These are phyloP conservation scores for Phaeophleospora eucalypticola DNA, from an alignment of 2,329 filamentous ascomycete species.

Conservation along the genomic window DNA sequence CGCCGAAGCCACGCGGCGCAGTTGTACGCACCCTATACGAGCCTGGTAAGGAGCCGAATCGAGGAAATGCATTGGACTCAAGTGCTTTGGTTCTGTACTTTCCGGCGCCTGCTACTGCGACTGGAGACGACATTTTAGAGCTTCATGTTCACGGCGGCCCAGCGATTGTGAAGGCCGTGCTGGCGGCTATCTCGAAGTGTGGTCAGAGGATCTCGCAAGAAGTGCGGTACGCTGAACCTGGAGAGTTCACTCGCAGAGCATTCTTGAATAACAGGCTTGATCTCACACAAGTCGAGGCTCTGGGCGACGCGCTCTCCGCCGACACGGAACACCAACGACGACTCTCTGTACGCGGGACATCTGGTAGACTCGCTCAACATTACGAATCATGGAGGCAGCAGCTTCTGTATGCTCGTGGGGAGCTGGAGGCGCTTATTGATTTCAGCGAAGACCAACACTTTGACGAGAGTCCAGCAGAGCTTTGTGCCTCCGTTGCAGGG, in stretches of 20 bases:
- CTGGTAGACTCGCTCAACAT: constrained; percentile 58
- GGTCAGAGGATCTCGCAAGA: constrained; percentile 8
- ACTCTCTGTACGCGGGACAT: constrained; percentile 74
- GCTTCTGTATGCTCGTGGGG: constrained; percentile 76
- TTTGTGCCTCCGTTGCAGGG: constrained; percentile 64
- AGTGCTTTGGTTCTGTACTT: constrained; percentile 80
- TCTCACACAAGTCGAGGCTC: constrained; percentile 72
- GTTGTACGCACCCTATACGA: constrained; percentile 70
- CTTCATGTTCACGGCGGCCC: constrained; percentile 90
- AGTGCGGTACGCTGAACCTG: constrained; percentile 86
- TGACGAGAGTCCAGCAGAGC: constrained; percentile 72
- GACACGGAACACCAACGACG: constrained; percentile 90
- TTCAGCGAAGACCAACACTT: constrained; percentile 98
- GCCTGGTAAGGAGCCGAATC: constrained; percentile 40
- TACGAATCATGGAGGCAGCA: constrained; percentile 81
- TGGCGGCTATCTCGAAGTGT: constrained; percentile 60
- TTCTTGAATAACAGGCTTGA: constrained; percentile 84
- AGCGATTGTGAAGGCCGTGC: constrained; percentile 81
- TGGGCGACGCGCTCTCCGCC: constrained; percentile 58
- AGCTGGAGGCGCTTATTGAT: constrained; percentile 93
- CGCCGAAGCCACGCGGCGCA: constrained; percentile 61
- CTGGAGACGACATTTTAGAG: constrained; percentile 88
- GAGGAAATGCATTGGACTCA: constrained; percentile 61
- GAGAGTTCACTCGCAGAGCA: constrained; percentile 89
- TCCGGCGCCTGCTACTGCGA: constrained; percentile 74